phyloP scores from a whole-genome alignment of 1,139 yeast genomes.

The Sugiyamaella novakii region DNA sequence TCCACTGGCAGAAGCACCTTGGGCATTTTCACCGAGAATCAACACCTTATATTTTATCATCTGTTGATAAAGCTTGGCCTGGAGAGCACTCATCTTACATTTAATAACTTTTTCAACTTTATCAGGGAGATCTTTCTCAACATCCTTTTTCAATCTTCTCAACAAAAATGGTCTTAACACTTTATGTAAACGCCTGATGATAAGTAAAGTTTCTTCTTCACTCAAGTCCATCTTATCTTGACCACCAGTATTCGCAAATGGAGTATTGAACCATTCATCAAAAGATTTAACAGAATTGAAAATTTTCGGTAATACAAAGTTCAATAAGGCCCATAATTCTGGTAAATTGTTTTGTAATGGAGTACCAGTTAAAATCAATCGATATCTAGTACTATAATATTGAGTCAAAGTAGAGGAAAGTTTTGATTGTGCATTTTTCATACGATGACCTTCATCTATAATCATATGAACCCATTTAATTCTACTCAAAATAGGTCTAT shows the following conservation, averaged over 20 bases:
- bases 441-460: slow-evolving; percentile 98
- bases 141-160: slow-evolving; percentile 92
- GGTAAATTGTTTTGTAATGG: slow-evolving; percentile 95
- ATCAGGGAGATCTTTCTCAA: slow-evolving; percentile 91
- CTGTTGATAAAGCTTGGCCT: slow-evolving; percentile 79
- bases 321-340: slow-evolving; percentile 93
- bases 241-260: slow-evolving; percentile 94
- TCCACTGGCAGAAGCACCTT: slow-evolving; percentile 84
- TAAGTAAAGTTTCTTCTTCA: slow-evolving; percentile 93
- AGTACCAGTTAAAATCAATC: slow-evolving; percentile 95
- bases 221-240: slow-evolving; percentile 91
- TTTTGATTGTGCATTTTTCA: slow-evolving; percentile 92
- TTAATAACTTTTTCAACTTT: slow-evolving; percentile 89
- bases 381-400: slow-evolving; percentile 77
- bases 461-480: slow-evolving; percentile 95
- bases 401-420: slow-evolving; percentile 80
- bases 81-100: slow-evolving; percentile 84
- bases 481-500: slow-evolving; percentile 74
- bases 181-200: slow-evolving; percentile 89
- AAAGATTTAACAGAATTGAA: slow-evolving; percentile 96
- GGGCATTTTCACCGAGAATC: slow-evolving; percentile 69
- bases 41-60: slow-evolving; percentile 85
- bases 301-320: slow-evolving; percentile 92
- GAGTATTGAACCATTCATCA: slow-evolving; percentile 99
- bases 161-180: slow-evolving; percentile 88